Evolutionary conservation across 2,329 filamentous ascomycete species (phyloP), one percentile per base, ranked within the genome.

Genomic region (Neofusicoccum umdonicola): DNA sequence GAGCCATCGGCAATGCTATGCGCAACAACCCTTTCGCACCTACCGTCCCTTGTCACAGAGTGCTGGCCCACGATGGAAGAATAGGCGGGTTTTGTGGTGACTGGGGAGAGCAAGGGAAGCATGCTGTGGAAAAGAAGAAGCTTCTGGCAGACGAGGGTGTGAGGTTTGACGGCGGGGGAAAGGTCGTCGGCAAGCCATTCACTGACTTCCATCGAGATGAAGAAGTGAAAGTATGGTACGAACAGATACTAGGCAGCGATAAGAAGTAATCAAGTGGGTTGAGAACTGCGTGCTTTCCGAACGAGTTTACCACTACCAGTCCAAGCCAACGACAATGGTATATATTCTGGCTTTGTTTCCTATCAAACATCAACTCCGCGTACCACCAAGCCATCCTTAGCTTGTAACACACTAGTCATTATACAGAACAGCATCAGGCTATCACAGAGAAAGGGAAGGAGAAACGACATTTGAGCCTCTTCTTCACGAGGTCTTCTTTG

Each of bases 1-100:
- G 54, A 47, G 54, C 54, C 3, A 74, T 81, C 2, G 78, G 79
- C 2, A 77, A 73, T 47, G 78, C 77, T 0, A 75, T 80, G 69
- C 70, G 77, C 15, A 77, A 62, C 34, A 62, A 62, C 4, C 58
- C 58, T 8, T 42, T 78, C 51, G 78, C 79, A 7, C 79, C 79
- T 1, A 73, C 76, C 17, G 78, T 81, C 4, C 79, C 79, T 0
- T 81, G 79, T 56, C 79, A 81, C 66, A 69, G 79, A 3, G 73
- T 77, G 5, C 62, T 78, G 54, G 74, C 75, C 82, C 54, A 58
- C 11, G 54, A 58, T 4, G 54, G 54, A 19, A 27, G 54, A 6
- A 47, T 58, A 17, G 54, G 83, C 15, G 83, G 83, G 11, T 85
- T 85, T 69, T 78, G 80, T 42, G 83, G 83, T 13, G 74, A 77